These are phyloP conservation scores for Rhizoctonia solani DNA, from an alignment of 1,284 basidiomycete species.

Conservation along the genomic window DNA sequence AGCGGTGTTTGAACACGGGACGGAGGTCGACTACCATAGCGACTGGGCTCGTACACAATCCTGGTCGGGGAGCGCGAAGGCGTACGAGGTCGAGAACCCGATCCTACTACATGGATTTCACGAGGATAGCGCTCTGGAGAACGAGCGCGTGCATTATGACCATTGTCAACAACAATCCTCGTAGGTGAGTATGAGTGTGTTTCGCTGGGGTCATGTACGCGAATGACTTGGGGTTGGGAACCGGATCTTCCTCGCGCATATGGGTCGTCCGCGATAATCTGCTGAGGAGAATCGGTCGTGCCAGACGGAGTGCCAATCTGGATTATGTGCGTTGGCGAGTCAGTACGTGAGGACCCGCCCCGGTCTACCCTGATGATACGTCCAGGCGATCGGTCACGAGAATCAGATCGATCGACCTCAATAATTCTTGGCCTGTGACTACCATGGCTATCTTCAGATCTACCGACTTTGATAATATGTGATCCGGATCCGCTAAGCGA, in stretches of 20 bases:
- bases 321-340: slow-evolving; percentile 4
- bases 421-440: no score
- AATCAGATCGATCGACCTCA: no score
- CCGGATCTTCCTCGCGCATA: no score
- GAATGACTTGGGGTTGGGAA: no score
- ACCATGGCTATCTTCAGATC: no score
- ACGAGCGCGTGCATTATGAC: not conserved
- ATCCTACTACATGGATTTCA: not conserved
- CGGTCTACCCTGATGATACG: no score
- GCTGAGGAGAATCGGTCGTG: no score
- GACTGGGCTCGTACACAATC: not conserved
- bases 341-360: slow-evolving; percentile 3
- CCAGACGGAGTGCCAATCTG: not conserved
- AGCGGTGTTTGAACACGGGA: slow-evolving; percentile 3
- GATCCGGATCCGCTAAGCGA: no score
- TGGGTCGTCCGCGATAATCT: no score
- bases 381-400: no score
- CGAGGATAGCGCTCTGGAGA: not conserved
- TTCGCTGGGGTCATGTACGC: slow-evolving; percentile 1
- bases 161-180: not conserved
- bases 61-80: slow-evolving; percentile 8
- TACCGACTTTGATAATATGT: no score
- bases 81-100: not conserved
- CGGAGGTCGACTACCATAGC: slow-evolving; percentile 6
- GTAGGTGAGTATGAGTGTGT: not conserved